Evolutionary conservation across 225 moss, liverwort and hornwort species (phyloP).

Genomic region (Lunularia cruciata): DNA sequence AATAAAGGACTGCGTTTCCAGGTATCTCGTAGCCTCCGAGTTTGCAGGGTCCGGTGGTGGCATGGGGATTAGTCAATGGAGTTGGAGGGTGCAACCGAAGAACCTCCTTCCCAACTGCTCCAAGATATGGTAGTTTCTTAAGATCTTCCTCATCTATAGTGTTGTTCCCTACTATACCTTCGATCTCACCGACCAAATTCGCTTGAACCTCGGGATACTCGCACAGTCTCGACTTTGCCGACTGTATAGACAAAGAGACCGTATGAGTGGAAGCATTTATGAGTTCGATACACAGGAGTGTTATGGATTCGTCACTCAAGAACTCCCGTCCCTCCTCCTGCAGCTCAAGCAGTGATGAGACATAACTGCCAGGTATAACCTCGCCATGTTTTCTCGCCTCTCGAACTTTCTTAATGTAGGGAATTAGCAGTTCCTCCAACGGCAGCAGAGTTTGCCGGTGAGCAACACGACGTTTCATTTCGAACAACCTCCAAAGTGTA

Average conservation of each 20-base stretch:
- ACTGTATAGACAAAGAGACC: neutral
- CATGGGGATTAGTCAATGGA: slow-evolving; percentile 42
- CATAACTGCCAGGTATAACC: neutral
- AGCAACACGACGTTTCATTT: neutral
- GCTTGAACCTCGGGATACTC: neutral
- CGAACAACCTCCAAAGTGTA: neutral
- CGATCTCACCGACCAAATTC: neutral
- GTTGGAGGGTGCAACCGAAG: slow-evolving; percentile 51
- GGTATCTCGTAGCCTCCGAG: slow-evolving; percentile 57
- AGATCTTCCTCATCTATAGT: slow-evolving; percentile 6
- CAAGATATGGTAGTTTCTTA: neutral
- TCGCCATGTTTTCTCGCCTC: neutral
- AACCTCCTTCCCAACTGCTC: slow-evolving; percentile 38
- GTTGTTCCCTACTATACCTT: neutral
- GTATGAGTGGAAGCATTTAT: neutral
- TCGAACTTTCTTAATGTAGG: neutral
- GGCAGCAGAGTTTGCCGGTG: too few relatives aligned
- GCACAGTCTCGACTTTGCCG: neutral
- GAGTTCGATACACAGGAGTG: neutral
- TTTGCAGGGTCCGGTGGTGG: slow-evolving; percentile 35
- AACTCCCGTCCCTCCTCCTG: neutral
- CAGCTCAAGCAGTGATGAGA: neutral
- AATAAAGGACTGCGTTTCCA: slow-evolving; percentile 37
- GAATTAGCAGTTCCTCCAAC: neutral
- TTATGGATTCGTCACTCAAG: neutral